Percentiles rank a stretch among this genome's conserved stretches.
These are phyloP conservation scores for Fusarium drepaniforme DNA, from an alignment of 2,329 filamentous ascomycete species.

Conservation along the genomic window DNA sequence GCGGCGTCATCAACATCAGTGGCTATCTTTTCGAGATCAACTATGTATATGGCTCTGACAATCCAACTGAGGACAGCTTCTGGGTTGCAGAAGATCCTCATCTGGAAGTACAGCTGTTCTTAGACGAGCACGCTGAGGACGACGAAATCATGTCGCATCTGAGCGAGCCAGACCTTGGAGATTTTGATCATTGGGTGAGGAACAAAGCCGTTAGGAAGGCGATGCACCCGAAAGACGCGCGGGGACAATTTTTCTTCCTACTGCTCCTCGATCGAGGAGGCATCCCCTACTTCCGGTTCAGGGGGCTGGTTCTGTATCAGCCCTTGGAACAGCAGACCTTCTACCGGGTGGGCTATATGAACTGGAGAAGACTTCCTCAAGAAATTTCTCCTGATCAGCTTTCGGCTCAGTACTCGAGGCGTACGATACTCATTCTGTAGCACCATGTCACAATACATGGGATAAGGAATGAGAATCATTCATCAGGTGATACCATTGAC, in stretches of 20 bases:
- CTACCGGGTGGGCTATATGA: neutral
- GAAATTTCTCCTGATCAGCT: neutral
- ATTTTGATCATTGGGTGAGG: neutral
- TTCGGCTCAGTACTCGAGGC: neutral
- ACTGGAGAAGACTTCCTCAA: neutral
- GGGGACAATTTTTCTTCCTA: neutral
- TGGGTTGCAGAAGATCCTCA: neutral
- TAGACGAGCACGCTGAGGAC: neutral
- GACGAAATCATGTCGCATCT: neutral
- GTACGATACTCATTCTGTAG: neutral
- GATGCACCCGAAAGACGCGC: neutral
- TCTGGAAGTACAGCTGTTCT: neutral
- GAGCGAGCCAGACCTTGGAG: neutral
- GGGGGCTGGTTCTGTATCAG: neutral
- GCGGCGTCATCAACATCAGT: neutral
- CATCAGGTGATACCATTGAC: neutral
- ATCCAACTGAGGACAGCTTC: neutral
- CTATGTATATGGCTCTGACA: neutral
- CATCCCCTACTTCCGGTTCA: neutral
- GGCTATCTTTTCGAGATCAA: neutral
- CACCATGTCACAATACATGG: neutral
- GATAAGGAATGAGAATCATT: too few species aligned
- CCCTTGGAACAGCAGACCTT: neutral
- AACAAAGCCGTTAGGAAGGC: neutral
- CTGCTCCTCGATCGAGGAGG: neutral